Evolutionary conservation across 2,329 filamentous ascomycete genomes (phyloP).

Genomic region (Exophiala calicioides): DNA sequence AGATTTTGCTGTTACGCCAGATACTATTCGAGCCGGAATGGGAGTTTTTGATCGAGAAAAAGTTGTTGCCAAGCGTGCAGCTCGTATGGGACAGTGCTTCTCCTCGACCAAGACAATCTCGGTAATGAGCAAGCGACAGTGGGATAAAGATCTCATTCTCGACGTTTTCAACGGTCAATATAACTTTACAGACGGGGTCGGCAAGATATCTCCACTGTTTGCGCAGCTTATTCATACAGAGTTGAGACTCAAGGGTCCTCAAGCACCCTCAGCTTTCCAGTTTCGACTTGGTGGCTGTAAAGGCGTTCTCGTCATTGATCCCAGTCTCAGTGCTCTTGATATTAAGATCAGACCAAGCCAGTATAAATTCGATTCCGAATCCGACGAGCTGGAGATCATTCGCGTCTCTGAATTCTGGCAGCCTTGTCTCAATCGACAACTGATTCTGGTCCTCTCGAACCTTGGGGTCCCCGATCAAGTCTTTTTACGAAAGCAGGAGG

Average conservation of each 20-base stretch:
- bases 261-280: constrained; percentile 78
- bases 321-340: constrained; percentile 64
- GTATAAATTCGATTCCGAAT: constrained; percentile 75
- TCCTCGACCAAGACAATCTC: constrained; percentile 71
- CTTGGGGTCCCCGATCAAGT: constrained; percentile 69
- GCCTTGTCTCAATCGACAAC: constrained; percentile 84
- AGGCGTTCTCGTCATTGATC: constrained; percentile 77
- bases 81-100: constrained; percentile 90
- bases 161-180: constrained; percentile 71
- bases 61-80: constrained; percentile 84
- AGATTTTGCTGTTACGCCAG: constrained; percentile 65
- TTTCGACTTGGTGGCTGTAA: constrained; percentile 93
- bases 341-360: constrained; percentile 83
- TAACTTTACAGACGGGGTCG: constrained; percentile 88
- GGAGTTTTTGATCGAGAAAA: constrained; percentile 79
- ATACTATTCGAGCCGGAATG: constrained; percentile 82
- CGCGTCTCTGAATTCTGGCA: constrained; percentile 73
- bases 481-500: constrained; percentile 70
- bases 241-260: constrained; percentile 60
- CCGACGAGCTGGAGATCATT: constrained; percentile 80
- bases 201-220: constrained; percentile 80
- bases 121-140: constrained; percentile 13
- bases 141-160: constrained; percentile 56
- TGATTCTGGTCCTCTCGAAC: constrained; percentile 79
- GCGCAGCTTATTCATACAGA: constrained; percentile 73